phyloP scores from a whole-genome alignment of 257 asterid species.

The Salvia hispanica region DNA sequence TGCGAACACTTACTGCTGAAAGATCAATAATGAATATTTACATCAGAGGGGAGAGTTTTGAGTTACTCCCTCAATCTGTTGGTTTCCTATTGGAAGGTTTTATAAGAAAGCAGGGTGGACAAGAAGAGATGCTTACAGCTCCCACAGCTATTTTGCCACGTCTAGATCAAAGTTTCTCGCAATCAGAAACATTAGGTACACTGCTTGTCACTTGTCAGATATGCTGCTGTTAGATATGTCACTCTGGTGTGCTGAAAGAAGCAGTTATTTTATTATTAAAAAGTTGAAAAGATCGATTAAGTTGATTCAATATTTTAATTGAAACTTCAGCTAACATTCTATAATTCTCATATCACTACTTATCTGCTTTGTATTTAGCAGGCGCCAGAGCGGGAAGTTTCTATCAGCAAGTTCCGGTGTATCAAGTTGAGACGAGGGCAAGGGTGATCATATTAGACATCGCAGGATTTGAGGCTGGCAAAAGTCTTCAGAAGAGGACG shows the following conservation, averaged over 20 bases:
- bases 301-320: background rate
- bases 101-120: conserved; percentile 60
- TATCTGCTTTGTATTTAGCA: conserved; percentile 18
- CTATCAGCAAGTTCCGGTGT: conserved; percentile 48
- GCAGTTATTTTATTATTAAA: background rate
- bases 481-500: conserved; percentile 55
- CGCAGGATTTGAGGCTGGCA: conserved; percentile 57
- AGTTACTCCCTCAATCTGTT: conserved; percentile 69
- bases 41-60: conserved; percentile 79
- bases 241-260: conserved; percentile 9
- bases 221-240: conserved; percentile 6
- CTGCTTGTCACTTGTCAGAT: conserved; percentile 16
- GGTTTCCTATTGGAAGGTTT: conserved; percentile 92
- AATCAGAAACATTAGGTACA: conserved; percentile 65
- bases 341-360: background rate
- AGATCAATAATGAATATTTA: conserved; percentile 66
- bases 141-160: conserved; percentile 68
- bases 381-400: conserved; percentile 59
- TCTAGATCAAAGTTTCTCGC: conserved; percentile 51
- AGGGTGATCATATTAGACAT: conserved; percentile 69
- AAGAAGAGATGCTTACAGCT: conserved; percentile 61
- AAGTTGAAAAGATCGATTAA: background rate
- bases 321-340: conserved; percentile 1
- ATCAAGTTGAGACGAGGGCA: conserved; percentile 76
- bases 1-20: conserved; percentile 73